Base-by-base conservation (phyloP, 2,329 filamentous ascomycete genomes). In the Sclerotinia trifoliorum region DNA sequence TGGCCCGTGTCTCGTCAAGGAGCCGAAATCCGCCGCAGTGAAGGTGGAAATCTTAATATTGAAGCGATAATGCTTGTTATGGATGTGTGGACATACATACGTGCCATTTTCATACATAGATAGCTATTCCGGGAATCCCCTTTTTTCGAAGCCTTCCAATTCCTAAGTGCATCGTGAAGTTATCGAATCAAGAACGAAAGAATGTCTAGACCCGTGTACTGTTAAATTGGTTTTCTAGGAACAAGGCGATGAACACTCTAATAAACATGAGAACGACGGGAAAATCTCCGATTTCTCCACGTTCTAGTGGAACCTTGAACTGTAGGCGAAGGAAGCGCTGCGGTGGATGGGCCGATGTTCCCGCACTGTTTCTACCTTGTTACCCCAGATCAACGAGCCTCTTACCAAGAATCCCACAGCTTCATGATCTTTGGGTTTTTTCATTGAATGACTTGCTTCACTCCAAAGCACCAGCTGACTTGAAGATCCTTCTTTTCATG, bases 351-450 rank as follows among this genome's bases (percentile, higher is more conserved):
- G 54, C 64, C 64, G 64, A 66, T 66, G 64, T 66, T 66, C 54
- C 64, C 64, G 64, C 54, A 39, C 15, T 51, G 42, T 67, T 26
- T 32, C 19, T 39, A 52, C 63, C 52, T 51, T 51, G 46, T 54
- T 67, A 62, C 65, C 65, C 65, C 65, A 67, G 65, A 67, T 67
- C 44, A 44, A 67, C 56, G 65, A 67, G 65, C 65, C 56, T 67
- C 56, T 46, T 24, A 24, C 56, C n/a, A 29, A 32, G 21, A 60
- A 8, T 62, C 17, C 39, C 21, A 48, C 56, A 42, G 21, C 46
- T 62, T 57, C 15, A 35, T 19, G 48, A 39, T 32, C 51, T 46
- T 46, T n/a, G 46, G n/a, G 21, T 8, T 58, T 65, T 57, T 42
- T 62, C 6, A 44, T 46, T 66, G 46, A 17, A 42, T 42, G 39